Base-by-base conservation (phyloP, 768 basidiomycete species). In the Phlebiopsis gigantea region DNA sequence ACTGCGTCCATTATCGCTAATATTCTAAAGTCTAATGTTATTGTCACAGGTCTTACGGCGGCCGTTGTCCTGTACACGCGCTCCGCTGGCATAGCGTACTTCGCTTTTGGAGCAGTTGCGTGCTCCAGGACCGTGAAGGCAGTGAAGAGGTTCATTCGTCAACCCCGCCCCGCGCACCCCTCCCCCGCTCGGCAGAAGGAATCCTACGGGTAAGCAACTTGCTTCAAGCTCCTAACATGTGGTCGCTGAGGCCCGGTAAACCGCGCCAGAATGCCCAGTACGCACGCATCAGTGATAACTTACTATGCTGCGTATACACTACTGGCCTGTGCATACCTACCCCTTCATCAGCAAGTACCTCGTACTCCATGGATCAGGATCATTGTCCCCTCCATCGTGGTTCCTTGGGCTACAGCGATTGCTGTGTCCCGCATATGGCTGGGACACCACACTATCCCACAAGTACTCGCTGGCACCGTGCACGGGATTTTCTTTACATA, bases 361-460 rank as follows among this genome's bases (percentile, higher is more conserved):
- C 52, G 65, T n/a, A 59, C 68, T 21, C 29, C 69, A 8, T 41
- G 63, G 21, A 71, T 72, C 39, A 78, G 84, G n/a, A 56, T 74
- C 2, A 9, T 82, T 0, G 72, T 75, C 0, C 75, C 77, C 2
- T 29, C 81, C 3, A 62, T 87, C 46, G 72, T 78, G 3, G 59
- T 83, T 10, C 81, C 85, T 1, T 85, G 78, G 77, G 77, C 87
- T 10, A 58, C 64, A 31, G 62, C 77, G 15, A 79, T 91, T 43
- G 73, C 81, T 4, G 63, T 79, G 50, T 92, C 90, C 9, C 75
- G 90, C 48, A 77, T 89, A 28, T 83, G 82, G 85, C 77, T 92
- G 12, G 87, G 87, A 4, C 83, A 91, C 61, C 90, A 92, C 68
- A 90, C 87, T 9, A 78, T 77, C 77, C 71, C 75, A 0, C 90